Base-by-base conservation (phyloP, 1,284 basidiomycete species). In the Somion occarium region DNA sequence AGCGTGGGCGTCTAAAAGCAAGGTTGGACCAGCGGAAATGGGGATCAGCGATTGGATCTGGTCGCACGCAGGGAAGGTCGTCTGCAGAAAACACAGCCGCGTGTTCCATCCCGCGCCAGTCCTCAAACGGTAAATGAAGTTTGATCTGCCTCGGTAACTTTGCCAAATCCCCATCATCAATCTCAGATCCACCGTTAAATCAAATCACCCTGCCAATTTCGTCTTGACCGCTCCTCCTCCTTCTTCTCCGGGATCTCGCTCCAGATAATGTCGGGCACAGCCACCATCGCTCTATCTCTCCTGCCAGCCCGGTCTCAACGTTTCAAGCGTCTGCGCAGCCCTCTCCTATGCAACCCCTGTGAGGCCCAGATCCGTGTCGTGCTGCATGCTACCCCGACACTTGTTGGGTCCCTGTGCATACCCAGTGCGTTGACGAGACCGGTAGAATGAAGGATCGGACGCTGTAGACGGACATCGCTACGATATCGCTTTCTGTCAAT, bases 11-110 rank as follows among this genome's bases (percentile, higher is more conserved):
- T n/a, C 45, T 52, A 43, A 41, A 15, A 5, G 15, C 7, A 13
- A n/a, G 53, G 51, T 50, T 46, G 52, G 49, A 49, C 26, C 15
- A 27, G 50, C 58, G 54, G 57, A 57, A 59, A 60, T 59, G 61
- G 57, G 5, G 46, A 37, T 23, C 22, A 18, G 39, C n/a, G 39
- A 42, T n/a, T 7, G 15, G 39, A 42, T 45, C 44, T 45, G n/a
- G 44, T 19, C 11, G 44, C 30, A 50, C 45, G 50, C 57, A 60
- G 59, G 59, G 56, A 62, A 54, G 60, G 59, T 53, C 44, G 25
- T 42, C 30, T 34, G 7, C 7, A 15, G 30, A 34, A 15, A 15
- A 34, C 30, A 34, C 30, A 34, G 23, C 41, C 41, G 45, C 50
- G 47, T 48, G 23, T n/a, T 19, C 7, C 45, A 45, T 20, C n/a